phyloP scores from a whole-genome alignment of 164 flowering plant species.

The Echeveria elegans region DNA sequence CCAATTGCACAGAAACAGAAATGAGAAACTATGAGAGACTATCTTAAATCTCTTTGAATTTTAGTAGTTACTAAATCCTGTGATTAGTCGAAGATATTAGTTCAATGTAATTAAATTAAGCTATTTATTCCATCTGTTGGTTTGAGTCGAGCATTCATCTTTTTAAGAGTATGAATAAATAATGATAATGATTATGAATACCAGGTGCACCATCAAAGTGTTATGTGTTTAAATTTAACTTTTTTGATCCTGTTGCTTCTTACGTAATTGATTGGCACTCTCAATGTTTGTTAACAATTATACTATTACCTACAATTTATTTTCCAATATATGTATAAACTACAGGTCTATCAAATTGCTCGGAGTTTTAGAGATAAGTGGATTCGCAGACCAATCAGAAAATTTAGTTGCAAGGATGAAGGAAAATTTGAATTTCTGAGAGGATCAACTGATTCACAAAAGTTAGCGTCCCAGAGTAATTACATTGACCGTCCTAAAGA shows the following conservation, averaged over 20 bases:
- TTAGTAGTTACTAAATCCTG: neutral
- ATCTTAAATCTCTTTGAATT: neutral
- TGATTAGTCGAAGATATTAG: neutral
- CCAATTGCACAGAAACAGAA: neutral
- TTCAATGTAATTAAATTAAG: neutral
- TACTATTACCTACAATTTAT: no score
- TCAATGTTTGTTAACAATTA: neutral
- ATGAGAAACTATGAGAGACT: neutral
- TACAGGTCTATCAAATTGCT: conserved; percentile 3
- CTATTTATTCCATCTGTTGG: neutral
- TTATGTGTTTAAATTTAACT: neutral
- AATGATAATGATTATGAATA: neutral
- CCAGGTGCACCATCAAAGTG: neutral
- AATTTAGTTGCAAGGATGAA: neutral
- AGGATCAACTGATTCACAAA: neutral
- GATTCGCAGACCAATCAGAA: neutral
- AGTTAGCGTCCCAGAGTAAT: neutral
- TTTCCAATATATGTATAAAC: neutral
- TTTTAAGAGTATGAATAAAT: neutral
- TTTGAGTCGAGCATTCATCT: neutral
- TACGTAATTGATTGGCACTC: neutral
- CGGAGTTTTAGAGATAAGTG: conserved; percentile 5
- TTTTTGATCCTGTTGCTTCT: neutral
- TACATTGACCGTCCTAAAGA: neutral
- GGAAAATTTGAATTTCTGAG: neutral